Conservation (phyloP, 257 asterid genomes). For the Solanum chiquidenum region DNA sequence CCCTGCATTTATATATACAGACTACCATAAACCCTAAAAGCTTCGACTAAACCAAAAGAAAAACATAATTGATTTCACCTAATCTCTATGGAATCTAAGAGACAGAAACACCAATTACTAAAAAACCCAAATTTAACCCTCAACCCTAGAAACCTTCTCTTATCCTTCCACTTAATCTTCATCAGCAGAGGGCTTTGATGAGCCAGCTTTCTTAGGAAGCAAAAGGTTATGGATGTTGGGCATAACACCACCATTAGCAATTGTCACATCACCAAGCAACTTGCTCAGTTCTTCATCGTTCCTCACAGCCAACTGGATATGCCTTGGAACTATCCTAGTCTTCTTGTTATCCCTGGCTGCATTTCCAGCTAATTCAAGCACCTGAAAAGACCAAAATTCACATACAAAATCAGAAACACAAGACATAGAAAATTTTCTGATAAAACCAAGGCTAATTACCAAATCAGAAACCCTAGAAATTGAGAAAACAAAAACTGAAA, state of each 20-base stretch:
- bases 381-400: conserved; percentile 15
- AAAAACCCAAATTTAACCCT: not conserved
- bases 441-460: not conserved
- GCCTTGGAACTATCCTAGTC: conserved; percentile 74
- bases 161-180: conserved; percentile 33
- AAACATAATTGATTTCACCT: not conserved
- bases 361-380: conserved; percentile 72
- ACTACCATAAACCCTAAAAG: conserved; percentile 1
- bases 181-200: conserved; percentile 41
- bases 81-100: not conserved
- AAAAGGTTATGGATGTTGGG: conserved; percentile 79
- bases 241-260: conserved; percentile 84
- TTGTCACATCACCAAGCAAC: conserved; percentile 72
- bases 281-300: conserved; percentile 78
- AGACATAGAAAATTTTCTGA: too few species aligned
- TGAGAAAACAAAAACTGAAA: not conserved
- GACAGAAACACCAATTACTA: not conserved
- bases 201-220: conserved; percentile 68
- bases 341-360: conserved; percentile 85
- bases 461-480: conserved; percentile 4
- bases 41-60: not conserved
- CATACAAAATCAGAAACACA: not conserved
- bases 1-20: conserved; percentile 10
- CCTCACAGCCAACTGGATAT: conserved; percentile 69
- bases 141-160: not conserved